Conservation (phyloP, 2,329 filamentous ascomycete genomes). For the Diaporthe amygdali region DNA sequence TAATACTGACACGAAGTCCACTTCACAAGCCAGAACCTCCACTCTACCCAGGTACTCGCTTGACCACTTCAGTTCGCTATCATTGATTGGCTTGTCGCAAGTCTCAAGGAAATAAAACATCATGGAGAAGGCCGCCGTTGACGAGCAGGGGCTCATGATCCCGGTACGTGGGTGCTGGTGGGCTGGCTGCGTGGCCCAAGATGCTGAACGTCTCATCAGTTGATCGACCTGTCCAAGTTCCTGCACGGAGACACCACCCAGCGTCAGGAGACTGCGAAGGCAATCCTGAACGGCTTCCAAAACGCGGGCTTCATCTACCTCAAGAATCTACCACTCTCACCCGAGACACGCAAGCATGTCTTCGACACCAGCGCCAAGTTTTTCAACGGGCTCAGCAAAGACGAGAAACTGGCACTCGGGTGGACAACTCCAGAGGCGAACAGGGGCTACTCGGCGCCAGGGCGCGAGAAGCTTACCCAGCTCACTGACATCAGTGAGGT, state of each 20-base stretch:
- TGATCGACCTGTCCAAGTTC: slow-evolving; percentile 81
- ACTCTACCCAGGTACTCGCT: neutral
- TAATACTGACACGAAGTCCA: neutral
- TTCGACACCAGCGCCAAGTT: slow-evolving; percentile 74
- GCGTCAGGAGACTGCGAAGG: slow-evolving; percentile 69
- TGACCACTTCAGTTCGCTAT: neutral
- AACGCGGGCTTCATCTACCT: slow-evolving; percentile 90
- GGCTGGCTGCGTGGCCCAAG: slow-evolving; percentile 9
- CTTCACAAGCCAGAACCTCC: neutral
- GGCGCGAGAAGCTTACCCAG: slow-evolving; percentile 73
- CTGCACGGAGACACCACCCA: slow-evolving; percentile 65
- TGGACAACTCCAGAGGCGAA: slow-evolving; percentile 79
- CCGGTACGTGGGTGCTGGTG: slow-evolving; percentile 28
- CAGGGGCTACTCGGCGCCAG: slow-evolving; percentile 73
- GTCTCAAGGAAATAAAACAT: slow-evolving; percentile 10
- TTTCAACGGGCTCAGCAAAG: slow-evolving; percentile 65
- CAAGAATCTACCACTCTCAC: slow-evolving; percentile 75
- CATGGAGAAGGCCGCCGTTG: slow-evolving; percentile 40
- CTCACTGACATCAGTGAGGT: slow-evolving; percentile 61
- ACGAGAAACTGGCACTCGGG: slow-evolving; percentile 67
- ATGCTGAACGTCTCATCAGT: slow-evolving; percentile 47
- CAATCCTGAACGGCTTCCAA: slow-evolving; percentile 81
- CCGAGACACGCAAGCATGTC: slow-evolving; percentile 61
- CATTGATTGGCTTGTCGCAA: neutral
- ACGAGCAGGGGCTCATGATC: slow-evolving; percentile 36